Base-by-base conservation (phyloP, 1,284 basidiomycete species). In the Marasmius fiardii region DNA sequence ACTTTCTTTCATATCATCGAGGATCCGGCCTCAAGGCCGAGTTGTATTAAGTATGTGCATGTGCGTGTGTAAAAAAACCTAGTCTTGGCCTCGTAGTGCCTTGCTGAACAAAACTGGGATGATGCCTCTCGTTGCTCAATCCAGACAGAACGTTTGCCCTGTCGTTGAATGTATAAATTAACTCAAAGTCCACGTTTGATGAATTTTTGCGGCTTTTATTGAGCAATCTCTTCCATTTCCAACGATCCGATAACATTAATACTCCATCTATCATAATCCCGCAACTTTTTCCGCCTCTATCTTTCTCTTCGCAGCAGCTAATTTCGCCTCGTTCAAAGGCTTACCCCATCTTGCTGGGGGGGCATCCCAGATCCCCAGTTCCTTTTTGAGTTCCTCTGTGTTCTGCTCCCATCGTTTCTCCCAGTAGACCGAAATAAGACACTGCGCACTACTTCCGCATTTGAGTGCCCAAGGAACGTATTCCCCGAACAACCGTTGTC, bases 371-470 rank as follows among this genome's bases (percentile, higher is more conserved):
- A 95, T 80, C n/a, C 93, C 92, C 18, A 96, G 75, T 66, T 95
- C 90, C 58, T 71, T 76, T 70, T 92, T 89, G 71, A 98, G 78
- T 54, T 93, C 88, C 2, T 82, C 82, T 3, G 96, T 72, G 55
- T 91, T 80, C 70, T 92, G 87, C 55, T 86, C 85, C 95, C 95
- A 99, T 57, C 94, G 76, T 69, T 93, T 81, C 73, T 99, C 96
- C 97, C 96, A 99, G 65, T 95, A 95, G 7, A 99, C 88, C 0
- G 89, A 90, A 56, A 98, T 91, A 56, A 99, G 72, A 63, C 88
- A 91, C 63, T 78, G 78, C 1, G 88, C 81, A 51, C 75, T 81
- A 24, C 86, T 82, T 1, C 93, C 95, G 57, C 90, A 90, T 56
- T 85, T 83, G 53, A 95, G 72, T 8, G 95, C 95, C 95, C 95